Percentiles rank a stretch among this genome's conserved stretches.
phyloP scores from a whole-genome alignment of 306 rosid species.

The Ormosia emarginata region DNA sequence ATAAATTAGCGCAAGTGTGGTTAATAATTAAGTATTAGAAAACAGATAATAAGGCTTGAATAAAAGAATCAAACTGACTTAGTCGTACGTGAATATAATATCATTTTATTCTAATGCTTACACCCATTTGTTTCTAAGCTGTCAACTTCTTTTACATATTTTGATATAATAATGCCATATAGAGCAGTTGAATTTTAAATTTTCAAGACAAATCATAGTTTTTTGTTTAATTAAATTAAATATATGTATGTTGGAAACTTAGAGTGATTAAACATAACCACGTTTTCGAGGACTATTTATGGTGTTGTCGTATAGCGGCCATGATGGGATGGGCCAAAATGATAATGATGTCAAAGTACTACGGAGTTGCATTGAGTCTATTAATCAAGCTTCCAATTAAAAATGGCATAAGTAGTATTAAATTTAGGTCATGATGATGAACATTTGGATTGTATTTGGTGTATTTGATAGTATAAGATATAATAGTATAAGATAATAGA shows the following conservation, averaged over 20 bases:
- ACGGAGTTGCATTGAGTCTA: constrained; percentile 3
- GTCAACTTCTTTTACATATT: constrained; percentile 30
- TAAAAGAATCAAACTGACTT: constrained; percentile 21
- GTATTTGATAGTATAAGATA: too few relatives aligned
- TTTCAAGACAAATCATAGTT: constrained; percentile 16
- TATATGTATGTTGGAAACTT: background rate
- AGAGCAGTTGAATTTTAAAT: constrained; percentile 20
- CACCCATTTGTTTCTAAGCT: constrained; percentile 36
- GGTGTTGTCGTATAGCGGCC: constrained; percentile 8
- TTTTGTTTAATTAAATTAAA: background rate
- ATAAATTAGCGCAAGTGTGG: constrained; percentile 17
- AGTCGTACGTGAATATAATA: constrained; percentile 30
- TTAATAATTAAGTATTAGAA: background rate
- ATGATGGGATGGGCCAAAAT: constrained; percentile 23
- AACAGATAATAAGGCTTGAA: background rate
- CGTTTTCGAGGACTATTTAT: constrained; percentile 15
- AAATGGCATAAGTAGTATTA: background rate
- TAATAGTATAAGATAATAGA: too few relatives aligned
- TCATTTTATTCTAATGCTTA: constrained; percentile 4
- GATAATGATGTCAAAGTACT: constrained; percentile 36
- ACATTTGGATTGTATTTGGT: too few relatives aligned
- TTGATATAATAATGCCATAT: constrained; percentile 6
- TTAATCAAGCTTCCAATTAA: background rate
- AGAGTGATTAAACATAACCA: constrained; percentile 10
- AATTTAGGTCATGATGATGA: constrained; percentile 14